A percentile compares a stretch with the other conserved stretches of the same genome.
Evolutionary conservation across 495 filamentous ascomycete genomes (phyloP).

Genomic region (Tuber indicum): DNA sequence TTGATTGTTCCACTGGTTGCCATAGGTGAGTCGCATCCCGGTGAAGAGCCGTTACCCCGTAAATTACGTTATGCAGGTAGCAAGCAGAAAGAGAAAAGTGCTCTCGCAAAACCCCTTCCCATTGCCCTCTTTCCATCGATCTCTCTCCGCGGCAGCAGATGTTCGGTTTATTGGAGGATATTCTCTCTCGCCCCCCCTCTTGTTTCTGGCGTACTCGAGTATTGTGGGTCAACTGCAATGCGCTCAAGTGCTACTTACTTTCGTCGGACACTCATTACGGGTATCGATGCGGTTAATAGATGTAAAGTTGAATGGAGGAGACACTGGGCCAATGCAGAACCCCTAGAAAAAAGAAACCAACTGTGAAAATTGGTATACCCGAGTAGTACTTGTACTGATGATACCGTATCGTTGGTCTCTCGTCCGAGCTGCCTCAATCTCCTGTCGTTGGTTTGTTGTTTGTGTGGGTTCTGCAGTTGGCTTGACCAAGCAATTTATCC

Average conservation of each 20-base stretch:
- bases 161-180: not conserved
- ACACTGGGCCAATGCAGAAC: not conserved
- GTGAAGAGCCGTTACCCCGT: too few species aligned
- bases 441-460: not conserved
- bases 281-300: not conserved
- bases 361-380: not conserved
- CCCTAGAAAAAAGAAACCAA: not conserved
- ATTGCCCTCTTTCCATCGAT: not conserved
- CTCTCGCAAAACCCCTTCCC: not conserved
- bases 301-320: not conserved
- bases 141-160: not conserved
- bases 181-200: too few species aligned
- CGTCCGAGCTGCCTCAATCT: not conserved
- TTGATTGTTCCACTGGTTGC: too few species aligned
- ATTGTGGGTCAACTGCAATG: not conserved
- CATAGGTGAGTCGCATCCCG: too few species aligned
- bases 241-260: not conserved
- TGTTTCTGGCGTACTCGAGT: not conserved
- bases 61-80: not conserved
- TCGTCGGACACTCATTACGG: not conserved
- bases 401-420: not conserved
- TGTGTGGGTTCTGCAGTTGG: not conserved
- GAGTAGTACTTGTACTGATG: not conserved
- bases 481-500: not conserved
- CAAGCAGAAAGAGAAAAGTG: not conserved